Evolutionary conservation across 2,329 filamentous ascomycete genomes (phyloP), one percentile per base, ranked within the genome.

Genomic region (Elsinoe batatas): DNA sequence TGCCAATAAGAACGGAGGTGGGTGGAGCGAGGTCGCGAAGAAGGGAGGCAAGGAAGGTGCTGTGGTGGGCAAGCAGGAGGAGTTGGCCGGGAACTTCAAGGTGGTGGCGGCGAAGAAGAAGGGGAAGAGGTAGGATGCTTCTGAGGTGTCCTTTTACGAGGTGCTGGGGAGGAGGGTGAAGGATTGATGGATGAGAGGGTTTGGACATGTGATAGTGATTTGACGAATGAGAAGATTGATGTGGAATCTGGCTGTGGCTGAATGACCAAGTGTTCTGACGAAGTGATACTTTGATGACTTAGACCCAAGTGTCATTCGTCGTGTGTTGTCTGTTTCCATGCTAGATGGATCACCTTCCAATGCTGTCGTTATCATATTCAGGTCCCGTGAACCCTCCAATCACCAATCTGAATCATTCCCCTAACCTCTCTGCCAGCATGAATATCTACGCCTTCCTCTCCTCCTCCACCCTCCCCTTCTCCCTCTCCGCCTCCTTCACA

Each of bases 1-100:
- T 59, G 74, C 69, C 61, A 70, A 67, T 54, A 64, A 65, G 12
- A 64, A 64, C 44, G 65, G 74, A 61, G 84, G 87, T 56, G 91
- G 91, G 17, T 98, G 93, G 93, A 95, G 80, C 63, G 93, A 97
- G 73, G 93, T 98, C 53, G 93, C 93, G 1, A 97, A 97, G 83
- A 96, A 96, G 78, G 86, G 87, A 20, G 75, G 73, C 50, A 58
- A 62, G 63, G 64, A 66, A 67, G 59, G 32, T 10, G 51, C 51
- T 43, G 20, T 37, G 5, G 32, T n/a, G n/a, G 36, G 72, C 59
- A 73, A 69, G 58, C 71, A 67, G 50, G 72, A 73, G 65, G 65
- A 71, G 49, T 67, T 69, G 47, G 68, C 71, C 42, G 79, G 84
- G 8, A 81, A 81, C 50, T 97, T 96, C 75, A 93, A 93, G 76